Base-by-base conservation (phyloP, 2,329 filamentous ascomycete genomes). In the Zymoseptoria tritici region DNA sequence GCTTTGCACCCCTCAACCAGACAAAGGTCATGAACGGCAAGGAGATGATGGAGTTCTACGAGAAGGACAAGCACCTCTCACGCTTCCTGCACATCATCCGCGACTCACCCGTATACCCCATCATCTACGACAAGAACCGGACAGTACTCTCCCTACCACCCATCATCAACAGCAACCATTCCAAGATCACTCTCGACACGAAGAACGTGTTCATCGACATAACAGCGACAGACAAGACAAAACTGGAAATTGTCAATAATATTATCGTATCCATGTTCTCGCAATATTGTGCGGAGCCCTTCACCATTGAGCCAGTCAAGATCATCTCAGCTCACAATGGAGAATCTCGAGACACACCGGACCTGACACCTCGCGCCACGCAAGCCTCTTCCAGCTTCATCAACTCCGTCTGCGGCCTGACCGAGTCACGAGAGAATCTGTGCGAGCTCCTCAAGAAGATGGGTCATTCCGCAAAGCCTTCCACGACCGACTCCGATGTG, bases 181-280 rank as follows among this genome's bases (percentile, higher is more conserved):
- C 92, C 70, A 99, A 99, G 78, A 99, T 99, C 73, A 91, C 87
- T 7, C 79, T 95, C 52, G 79, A 95, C 73, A 97, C 92, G 60
- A 93, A 84, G 72, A 97, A 99, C 71, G 85, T 99, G 71, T 90
- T 99, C 76, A 95, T 99, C 74, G 94, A 99, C 77, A 91, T 96
- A 70, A 99, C 94, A 7, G 95, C 92, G 49, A 93, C 91, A 49
- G 94, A 99, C 74, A 87, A 89, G 73, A 99, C 95, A 26, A 99
- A 99, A 80, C 83, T 97, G 52, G 92, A 97, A 68, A 90, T 99
- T 65, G 93, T 97, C 62, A 90, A 89, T 77, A 91, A 96, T 74
- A 96, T 97, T 72, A 87, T 99, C 74, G 90, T 96, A 50, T 85
- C 93, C 70, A 99, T 99, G 93, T 99, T 99, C 82, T 95, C 90